These are phyloP conservation scores for Porcisia hertigi DNA, from an alignment of 208 protist genomes.

Conservation along the genomic window DNA sequence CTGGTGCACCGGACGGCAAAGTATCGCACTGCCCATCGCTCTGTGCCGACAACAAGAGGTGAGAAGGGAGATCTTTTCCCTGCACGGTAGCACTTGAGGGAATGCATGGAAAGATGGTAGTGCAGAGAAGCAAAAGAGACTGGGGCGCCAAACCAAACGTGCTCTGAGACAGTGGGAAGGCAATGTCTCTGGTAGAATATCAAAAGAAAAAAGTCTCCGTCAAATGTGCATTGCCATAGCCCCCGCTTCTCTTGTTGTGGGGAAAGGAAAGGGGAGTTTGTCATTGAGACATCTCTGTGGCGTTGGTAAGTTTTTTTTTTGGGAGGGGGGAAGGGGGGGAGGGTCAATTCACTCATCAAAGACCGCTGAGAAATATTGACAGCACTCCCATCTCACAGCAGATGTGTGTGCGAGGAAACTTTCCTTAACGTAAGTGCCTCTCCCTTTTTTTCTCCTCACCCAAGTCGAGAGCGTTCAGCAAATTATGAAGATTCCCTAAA, in stretches of 20 bases:
- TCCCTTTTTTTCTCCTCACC: neutral
- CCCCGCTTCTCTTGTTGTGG: neutral
- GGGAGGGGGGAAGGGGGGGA: neutral
- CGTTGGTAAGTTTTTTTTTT: too few relatives aligned
- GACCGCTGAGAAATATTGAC: neutral
- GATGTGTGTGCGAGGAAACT: neutral
- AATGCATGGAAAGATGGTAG: neutral
- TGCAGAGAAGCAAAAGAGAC: neutral
- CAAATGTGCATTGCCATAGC: neutral
- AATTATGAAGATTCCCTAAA: neutral
- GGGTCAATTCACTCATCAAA: neutral
- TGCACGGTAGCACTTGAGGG: neutral
- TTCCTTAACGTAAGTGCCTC: neutral
- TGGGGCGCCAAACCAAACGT: neutral
- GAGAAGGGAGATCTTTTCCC: neutral
- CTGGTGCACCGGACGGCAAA: neutral
- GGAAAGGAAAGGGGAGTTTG: neutral
- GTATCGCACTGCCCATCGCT: neutral
- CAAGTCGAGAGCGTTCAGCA: neutral
- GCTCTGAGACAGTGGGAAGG: neutral
- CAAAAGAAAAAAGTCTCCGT: neutral
- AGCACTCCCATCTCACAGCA: neutral
- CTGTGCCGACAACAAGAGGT: neutral
- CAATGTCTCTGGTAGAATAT: neutral
- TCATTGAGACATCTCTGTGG: neutral